Percentiles rank a stretch among this genome's conserved stretches.
phyloP scores from a whole-genome alignment of 2,329 filamentous ascomycete species.

The Metarhizium robertsii region DNA sequence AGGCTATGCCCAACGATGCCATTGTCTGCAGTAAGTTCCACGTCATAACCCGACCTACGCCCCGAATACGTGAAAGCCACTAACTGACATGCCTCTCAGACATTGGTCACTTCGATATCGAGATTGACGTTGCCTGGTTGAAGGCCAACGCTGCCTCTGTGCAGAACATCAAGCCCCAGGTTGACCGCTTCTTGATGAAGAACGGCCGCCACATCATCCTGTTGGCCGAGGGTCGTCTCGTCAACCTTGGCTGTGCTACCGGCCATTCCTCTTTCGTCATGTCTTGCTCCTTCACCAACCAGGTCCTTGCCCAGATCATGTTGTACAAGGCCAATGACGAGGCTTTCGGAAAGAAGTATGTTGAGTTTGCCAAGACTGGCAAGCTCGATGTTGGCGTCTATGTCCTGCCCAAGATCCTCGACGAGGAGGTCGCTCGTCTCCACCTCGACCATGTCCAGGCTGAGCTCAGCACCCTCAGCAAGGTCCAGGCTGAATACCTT shows the following conservation, averaged over 20 bases:
- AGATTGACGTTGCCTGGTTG: constrained; percentile 99
- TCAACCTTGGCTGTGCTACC: constrained; percentile 98
- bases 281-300: constrained; percentile 99
- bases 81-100: constrained; percentile 32
- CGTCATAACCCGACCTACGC: background rate
- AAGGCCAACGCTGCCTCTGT: constrained; percentile 92
- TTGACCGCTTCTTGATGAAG: constrained; percentile 94
- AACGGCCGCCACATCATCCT: constrained; percentile 96
- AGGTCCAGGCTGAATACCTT: constrained; percentile 91
- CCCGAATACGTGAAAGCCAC: background rate
- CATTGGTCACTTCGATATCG: constrained; percentile 99
- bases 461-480: constrained; percentile 79
- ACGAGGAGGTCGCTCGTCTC: constrained; percentile 94
- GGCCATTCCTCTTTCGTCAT: constrained; percentile 99
- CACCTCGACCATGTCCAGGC: constrained; percentile 91
- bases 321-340: constrained; percentile 88
- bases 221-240: constrained; percentile 93
- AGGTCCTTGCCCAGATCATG: constrained; percentile 98
- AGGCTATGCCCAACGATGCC: constrained; percentile 92
- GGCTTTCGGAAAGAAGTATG: constrained; percentile 85
- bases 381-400: constrained; percentile 85
- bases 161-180: constrained; percentile 99
- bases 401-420: constrained; percentile 92
- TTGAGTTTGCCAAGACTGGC: constrained; percentile 88
- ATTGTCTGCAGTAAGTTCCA: constrained; percentile 80